Evolutionary conservation across 2,329 filamentous ascomycete species (phyloP).

Genomic region (Escovopsis sp.): DNA sequence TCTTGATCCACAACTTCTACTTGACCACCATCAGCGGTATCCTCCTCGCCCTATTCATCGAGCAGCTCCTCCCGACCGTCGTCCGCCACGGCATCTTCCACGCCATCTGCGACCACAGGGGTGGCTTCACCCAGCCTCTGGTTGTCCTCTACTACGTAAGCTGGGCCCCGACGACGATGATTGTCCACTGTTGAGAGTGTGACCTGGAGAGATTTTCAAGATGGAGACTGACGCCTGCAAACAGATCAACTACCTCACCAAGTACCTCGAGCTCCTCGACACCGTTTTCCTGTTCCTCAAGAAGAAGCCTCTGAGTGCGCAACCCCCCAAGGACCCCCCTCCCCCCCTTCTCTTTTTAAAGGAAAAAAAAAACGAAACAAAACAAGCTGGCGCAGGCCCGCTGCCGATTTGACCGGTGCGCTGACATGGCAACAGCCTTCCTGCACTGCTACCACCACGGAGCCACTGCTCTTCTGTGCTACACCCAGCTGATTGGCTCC

Average conservation of each 20-base stretch:
- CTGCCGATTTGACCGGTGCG: not conserved
- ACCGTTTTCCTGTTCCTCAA: constrained; percentile 96
- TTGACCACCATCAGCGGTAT: constrained; percentile 72
- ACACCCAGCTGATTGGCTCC: constrained; percentile 86
- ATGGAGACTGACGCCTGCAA: constrained; percentile 4
- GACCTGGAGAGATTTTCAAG: too few species aligned
- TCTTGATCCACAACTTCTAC: constrained; percentile 95
- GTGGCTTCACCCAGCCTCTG: constrained; percentile 87
- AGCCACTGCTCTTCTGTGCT: constrained; percentile 91
- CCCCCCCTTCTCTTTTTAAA: not conserved
- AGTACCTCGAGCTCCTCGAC: constrained; percentile 90
- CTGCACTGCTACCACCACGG: constrained; percentile 98
- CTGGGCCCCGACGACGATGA: constrained; percentile 1
- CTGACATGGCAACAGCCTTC: constrained; percentile 49
- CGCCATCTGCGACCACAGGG: constrained; percentile 64
- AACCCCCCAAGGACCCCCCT: not conserved
- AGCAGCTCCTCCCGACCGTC: constrained; percentile 78
- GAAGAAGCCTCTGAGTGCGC: constrained; percentile 80
- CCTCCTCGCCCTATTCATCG: constrained; percentile 72
- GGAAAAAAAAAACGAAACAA: not conserved
- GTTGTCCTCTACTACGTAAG: constrained; percentile 94
- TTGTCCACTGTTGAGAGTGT: not conserved
- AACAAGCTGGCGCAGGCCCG: too few species aligned
- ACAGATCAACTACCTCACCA: constrained; percentile 94
- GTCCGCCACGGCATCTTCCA: constrained; percentile 73